Evolutionary conservation across 768 basidiomycete species (phyloP).

Genomic region (Auriscalpium vulgare): DNA sequence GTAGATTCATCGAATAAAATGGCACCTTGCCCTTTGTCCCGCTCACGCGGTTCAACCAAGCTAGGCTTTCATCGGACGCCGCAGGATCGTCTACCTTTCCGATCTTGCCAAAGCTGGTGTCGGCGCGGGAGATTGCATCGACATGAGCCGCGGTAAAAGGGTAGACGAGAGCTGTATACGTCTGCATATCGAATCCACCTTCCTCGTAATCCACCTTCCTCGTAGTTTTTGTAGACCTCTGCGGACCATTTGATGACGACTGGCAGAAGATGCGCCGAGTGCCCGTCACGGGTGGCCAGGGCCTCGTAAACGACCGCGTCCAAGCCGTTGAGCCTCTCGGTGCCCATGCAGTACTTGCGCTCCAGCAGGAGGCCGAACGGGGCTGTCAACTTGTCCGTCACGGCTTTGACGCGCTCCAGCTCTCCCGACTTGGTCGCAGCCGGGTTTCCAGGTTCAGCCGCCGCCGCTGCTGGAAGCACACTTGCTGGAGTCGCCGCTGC

Average conservation of each 20-base stretch:
- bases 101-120: too few relatives aligned
- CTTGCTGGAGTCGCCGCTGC: too few relatives aligned
- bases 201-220: neutral
- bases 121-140: neutral
- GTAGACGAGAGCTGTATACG: slow-evolving; percentile 4
- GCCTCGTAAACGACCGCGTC: slow-evolving; percentile 18
- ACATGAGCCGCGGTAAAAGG: slow-evolving; percentile 19
- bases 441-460: neutral
- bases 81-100: too few relatives aligned
- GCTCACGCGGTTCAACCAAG: too few relatives aligned
- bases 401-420: neutral
- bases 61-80: too few relatives aligned
- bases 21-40: slow-evolving; percentile 3
- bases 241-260: slow-evolving; percentile 10
- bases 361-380: slow-evolving; percentile 22
- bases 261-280: slow-evolving; percentile 14
- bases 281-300: neutral
- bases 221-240: neutral
- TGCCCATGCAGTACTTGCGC: slow-evolving; percentile 21
- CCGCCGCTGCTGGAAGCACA: neutral
- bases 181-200: neutral
- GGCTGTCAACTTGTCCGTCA: slow-evolving; percentile 3
- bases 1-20: slow-evolving; percentile 8
- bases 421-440: neutral
- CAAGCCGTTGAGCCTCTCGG: slow-evolving; percentile 18